Evolutionary conservation across 495 filamentous ascomycete genomes (phyloP), one percentile per base, ranked within the genome.

Genomic region (Penicillium herquei): DNA sequence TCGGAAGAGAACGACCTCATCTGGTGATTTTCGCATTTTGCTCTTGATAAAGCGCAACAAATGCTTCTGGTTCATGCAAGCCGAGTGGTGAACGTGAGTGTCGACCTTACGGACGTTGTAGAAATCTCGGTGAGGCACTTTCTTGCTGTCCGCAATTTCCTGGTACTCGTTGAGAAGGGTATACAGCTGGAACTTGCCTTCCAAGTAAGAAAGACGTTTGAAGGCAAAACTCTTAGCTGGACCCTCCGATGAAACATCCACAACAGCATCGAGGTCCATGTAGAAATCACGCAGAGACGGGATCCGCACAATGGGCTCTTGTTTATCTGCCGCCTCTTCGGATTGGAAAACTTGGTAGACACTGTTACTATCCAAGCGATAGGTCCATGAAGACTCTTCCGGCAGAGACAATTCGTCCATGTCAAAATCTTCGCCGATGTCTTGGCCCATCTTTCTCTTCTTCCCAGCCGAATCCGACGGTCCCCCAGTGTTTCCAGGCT

Each of bases 21-120:
- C 88, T 3, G 91, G 92, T 6, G 79, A 93, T 67, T 95, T 98
- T 80, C 96, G 96, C 89, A 98, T 96, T 73, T 97, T 98, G 76
- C 90, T 96, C 71, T 98, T 98, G 73, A 98, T 98, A 71, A 98
- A 98, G 39, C 94, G 89, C 55, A 98, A 79, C 40, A 98, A 76
- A 79, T 98, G 94, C 66, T 98, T 98, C 75, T 98, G 94, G 70
- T 98, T 98, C 94, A 98, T 98, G 69, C 95, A 98, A 39, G 94
- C 95, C 6, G 94, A 98, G 70, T 98, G 94, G 70, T 98, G 94
- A 56, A 98, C 94, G 79, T 98, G 94, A 12, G 94, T 98, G 70
- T 98, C 94, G 18, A 98, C 95, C 70, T 98, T 98, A 56, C 94
- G 82, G 47, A 98, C 94, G 65, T 98, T 98, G 75, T 98, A 98